Base-by-base conservation (phyloP, 345 rosid genomes). In the Linum trigynum region DNA sequence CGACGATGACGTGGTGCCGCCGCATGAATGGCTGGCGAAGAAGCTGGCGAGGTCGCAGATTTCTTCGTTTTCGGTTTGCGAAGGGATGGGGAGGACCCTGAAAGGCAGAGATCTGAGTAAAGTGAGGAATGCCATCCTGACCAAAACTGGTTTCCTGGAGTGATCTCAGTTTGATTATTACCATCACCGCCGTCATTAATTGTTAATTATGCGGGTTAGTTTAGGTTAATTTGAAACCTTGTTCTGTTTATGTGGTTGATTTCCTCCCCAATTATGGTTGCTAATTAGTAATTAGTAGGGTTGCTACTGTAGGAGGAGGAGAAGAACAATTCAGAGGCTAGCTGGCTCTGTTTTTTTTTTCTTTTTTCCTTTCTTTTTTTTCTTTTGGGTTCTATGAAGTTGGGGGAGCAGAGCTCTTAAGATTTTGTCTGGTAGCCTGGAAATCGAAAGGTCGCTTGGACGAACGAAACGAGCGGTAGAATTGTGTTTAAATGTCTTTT, bases 61-160 rank as follows among this genome's bases (percentile, higher is more conserved):
- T 74, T 88, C 99, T 48, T 89, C 99, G 0, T 88, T 83, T 71
- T 95, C 99, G 2, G 86, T 89, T 56, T 87, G 88, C 66, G 97
- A 95, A 79, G 97, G 99, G 39, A 62, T 82, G 55, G 99, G 99
- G 63, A 88, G 97, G 78, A 94, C 96, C 15, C 94, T 94, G 67
- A 90, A 94, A 73, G 99, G 99, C 45, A 88, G 99, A 76, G 99
- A 94, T 78, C 95, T 94, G 45, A 94, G 96, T 75, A 83, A 84
- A 79, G 82, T 94, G 70, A 90, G 97, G 72, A 88, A 88, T 77
- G 92, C 91, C 45, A 79, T 94, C 67, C 70, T 94, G 74, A 75
- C 95, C 17, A 94, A 85, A 79, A 94, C 96, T 35, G 97, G 99
- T 3, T 91, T 94, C 75, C 73, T 94, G 23, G 99, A 94, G 86